Base-by-base conservation (phyloP, 1,284 basidiomycete genomes). In the Boletus semigastroideus region DNA sequence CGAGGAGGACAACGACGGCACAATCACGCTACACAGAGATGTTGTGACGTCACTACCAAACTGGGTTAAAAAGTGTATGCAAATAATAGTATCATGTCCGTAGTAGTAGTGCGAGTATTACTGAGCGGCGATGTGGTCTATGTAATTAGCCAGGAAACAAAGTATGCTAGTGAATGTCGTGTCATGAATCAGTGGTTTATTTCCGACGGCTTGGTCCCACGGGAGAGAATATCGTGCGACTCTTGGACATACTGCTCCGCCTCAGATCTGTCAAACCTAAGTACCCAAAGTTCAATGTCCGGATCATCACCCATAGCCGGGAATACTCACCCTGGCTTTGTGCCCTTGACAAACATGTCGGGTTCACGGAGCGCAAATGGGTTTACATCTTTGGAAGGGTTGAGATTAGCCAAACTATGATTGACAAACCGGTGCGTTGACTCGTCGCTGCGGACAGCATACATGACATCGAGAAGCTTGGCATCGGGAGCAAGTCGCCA, bases 361-460 rank as follows among this genome's bases (percentile, higher is more conserved):
- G 94, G 91, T 65, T 97, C 94, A n/a, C 86, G 80, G 34, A 96
- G 73, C 7, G 92, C 92, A 64, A 97, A 96, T 0, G 94, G 94
- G 66, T 95, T 97, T 57, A 93, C 83, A 67, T 97, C 94, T 38
- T 78, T 82, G 40, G 78, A 70, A 28, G 78, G 76, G 58, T 92
- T 76, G 45, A 98, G 76, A 69, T 93, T 94, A 11, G 93, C 94
- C 20, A 97, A 75, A 53, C 88, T 92, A 72, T 97, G 94, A 71
- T 97, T 95, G 56, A 94, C 92, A 63, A 93, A 96, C 51, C 94
- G 80, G 65, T 98, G 94, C 0, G 90, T 93, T 3, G 88, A 85
- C 69, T 98, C 96, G 70, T 99, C 96, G 13, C 92, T 93, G 48
- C 90, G 82, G 17, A 99, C 91, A 14, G 92, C 93, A 61, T 91